These are phyloP conservation scores for Nicotiana paniculata DNA, from an alignment of 257 asterid genomes.

Conservation along the genomic window DNA sequence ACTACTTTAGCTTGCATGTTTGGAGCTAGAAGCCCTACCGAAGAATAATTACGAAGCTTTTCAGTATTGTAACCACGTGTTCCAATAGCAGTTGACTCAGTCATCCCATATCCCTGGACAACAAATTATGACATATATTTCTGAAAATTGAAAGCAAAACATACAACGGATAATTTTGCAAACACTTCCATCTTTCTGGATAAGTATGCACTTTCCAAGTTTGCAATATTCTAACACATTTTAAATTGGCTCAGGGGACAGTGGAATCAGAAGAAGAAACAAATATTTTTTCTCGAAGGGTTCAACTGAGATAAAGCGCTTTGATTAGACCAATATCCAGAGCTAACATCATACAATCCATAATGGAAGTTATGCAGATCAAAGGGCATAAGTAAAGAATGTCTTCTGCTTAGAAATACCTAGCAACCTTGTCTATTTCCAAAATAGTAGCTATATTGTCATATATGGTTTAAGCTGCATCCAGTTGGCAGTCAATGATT, in stretches of 20 bases:
- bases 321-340: neutral
- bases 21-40: slow-evolving; percentile 70
- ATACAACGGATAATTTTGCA: neutral
- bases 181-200: neutral
- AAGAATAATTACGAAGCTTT: slow-evolving; percentile 34
- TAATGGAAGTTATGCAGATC: neutral
- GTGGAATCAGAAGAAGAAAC: neutral
- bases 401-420: neutral
- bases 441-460: neutral
- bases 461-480: neutral
- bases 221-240: neutral
- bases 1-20: slow-evolving; percentile 69
- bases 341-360: neutral
- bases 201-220: neutral
- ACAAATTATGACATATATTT: neutral
- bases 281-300: neutral
- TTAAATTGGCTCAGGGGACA: neutral
- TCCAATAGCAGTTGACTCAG: slow-evolving; percentile 68
- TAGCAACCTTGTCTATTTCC: neutral
- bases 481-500: neutral
- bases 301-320: neutral
- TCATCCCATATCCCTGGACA: slow-evolving; percentile 86
- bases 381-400: neutral
- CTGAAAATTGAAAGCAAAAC: neutral
- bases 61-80: slow-evolving; percentile 60